These are phyloP conservation scores for Cotoneaster glaucophyllus DNA, from an alignment of 306 rosid species.

Conservation along the genomic window DNA sequence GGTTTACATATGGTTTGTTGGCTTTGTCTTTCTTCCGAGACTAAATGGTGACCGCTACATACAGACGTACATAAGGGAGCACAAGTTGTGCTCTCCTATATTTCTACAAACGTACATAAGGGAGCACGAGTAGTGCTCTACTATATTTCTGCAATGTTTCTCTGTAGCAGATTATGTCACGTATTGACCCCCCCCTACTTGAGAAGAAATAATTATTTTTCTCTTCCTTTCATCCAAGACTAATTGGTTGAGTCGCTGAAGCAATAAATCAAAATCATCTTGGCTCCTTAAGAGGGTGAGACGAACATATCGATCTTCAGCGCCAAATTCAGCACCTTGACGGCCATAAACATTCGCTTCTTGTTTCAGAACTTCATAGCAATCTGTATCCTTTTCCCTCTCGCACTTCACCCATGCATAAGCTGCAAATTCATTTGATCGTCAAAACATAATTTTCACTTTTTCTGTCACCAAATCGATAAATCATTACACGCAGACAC, in stretches of 20 bases:
- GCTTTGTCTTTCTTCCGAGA: not conserved
- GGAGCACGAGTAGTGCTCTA: no score
- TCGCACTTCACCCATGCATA: constrained; percentile 46
- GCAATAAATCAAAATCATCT: constrained; percentile 37
- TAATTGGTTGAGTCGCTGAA: constrained; percentile 21
- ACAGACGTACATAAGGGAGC: no score
- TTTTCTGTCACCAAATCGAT: no score
- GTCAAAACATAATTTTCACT: no score
- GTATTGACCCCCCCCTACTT: no score
- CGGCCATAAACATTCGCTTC: constrained; percentile 28
- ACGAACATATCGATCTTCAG: constrained; percentile 28
- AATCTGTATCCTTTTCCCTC: constrained; percentile 34
- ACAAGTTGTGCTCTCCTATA: no score
- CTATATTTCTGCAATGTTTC: no score
- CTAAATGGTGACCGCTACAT: no score
- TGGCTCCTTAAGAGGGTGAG: constrained; percentile 32
- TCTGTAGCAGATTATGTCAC: no score
- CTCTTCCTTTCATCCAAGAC: not conserved
- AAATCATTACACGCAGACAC: no score
- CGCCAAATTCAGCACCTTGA: constrained; percentile 18
- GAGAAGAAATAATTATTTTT: no score
- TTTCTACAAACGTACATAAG: no score
- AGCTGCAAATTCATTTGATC: constrained; percentile 13
- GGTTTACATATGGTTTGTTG: not conserved
- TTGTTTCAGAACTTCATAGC: constrained; percentile 18